Base-by-base conservation (phyloP, 2,329 filamentous ascomycete species). In the Pestalotiopsis sp. region DNA sequence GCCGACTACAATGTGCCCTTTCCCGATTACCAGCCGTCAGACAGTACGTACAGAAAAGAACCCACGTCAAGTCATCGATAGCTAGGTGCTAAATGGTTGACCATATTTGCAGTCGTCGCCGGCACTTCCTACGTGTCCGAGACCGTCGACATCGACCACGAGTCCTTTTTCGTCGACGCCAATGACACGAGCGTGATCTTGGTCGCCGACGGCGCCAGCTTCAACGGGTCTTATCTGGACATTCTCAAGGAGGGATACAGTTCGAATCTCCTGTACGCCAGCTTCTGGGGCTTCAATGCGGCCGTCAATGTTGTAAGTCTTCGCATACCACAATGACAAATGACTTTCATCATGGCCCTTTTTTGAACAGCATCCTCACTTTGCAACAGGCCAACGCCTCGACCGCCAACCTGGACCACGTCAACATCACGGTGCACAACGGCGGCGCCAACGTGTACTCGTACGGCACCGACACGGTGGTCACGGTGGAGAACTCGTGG, bases 381-480 rank as follows among this genome's bases (percentile, higher is more conserved):
- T n/a, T 38, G 6, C 17, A 25, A 13, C 20, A 66, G 64, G 64
- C 64, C 14, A 66, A 66, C 23, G 49, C n/a, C 31, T 66, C 64
- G 17, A 57, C 64, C 23, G 64, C 64, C 4, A 57, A 41, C n/a
- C 49, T 66, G 12, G 64, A 66, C 49, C 45, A 66, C 41, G 45
- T 66, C 45, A 66, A 66, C 17, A 58, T 66, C 36, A 66, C 64
- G 12, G 64, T 66, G 13, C 64, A 66, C 64, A 66, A 66, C 27
- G 64, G 64, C 6, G 64, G 41, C 25, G 64, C 64, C 36, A 66
- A 66, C 45, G 64, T 66, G 14, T 66, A 66, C 41, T 57, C 64
- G n/a, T 66, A 66, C 36, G 64, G 64, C 23, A 66, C 5, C 23
- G 49, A 31, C 23, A 57, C 64, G 20, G 45, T 66, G 4, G 64